Conservation (phyloP, 192 early-diverging fungal species). For the Mortierella alpina region DNA sequence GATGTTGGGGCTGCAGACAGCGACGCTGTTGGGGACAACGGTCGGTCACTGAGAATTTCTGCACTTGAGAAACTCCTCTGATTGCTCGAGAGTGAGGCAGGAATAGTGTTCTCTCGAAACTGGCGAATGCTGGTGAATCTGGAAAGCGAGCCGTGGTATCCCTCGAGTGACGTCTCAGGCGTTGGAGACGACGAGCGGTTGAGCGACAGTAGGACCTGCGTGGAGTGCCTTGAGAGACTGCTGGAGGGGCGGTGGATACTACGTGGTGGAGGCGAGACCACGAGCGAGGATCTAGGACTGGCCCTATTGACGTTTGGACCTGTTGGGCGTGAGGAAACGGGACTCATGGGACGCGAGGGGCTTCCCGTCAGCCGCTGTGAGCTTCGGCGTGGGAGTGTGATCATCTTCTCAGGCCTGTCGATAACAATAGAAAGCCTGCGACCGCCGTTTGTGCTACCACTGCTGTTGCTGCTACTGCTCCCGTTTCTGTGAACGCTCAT, state of each 20-base stretch:
- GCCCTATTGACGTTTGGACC: slow-evolving; percentile 25
- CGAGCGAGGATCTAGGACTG: slow-evolving; percentile 31
- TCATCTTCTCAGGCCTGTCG: slow-evolving; percentile 30
- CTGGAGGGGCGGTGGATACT: slow-evolving; percentile 44
- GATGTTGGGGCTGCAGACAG: slow-evolving; percentile 24
- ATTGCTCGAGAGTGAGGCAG: too few relatives aligned
- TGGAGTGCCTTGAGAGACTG: slow-evolving; percentile 28
- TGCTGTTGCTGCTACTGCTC: slow-evolving; percentile 12
- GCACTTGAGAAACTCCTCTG: slow-evolving; percentile 19
- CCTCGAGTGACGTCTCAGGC: not conserved
- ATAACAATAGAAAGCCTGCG: slow-evolving; percentile 26
- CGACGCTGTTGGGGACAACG: slow-evolving; percentile 25
- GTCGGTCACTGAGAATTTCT: not conserved
- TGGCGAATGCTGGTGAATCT: slow-evolving; percentile 23
- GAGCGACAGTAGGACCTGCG: slow-evolving; percentile 9
- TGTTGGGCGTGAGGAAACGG: slow-evolving; percentile 36
- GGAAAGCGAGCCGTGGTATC: slow-evolving; percentile 4
- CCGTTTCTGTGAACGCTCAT: too few relatives aligned
- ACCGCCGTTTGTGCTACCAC: slow-evolving; percentile 5
- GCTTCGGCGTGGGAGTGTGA: slow-evolving; percentile 36
- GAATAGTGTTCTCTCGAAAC: slow-evolving; percentile 1
- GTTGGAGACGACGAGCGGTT: slow-evolving; percentile 5
- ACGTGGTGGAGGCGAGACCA: slow-evolving; percentile 40
- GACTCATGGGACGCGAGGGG: slow-evolving; percentile 41
- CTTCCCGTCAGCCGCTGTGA: slow-evolving; percentile 39